Percentiles rank a stretch among this genome's conserved stretches.
Conservation (phyloP, 2,329 filamentous ascomycete species). For the Botrytis porri region DNA sequence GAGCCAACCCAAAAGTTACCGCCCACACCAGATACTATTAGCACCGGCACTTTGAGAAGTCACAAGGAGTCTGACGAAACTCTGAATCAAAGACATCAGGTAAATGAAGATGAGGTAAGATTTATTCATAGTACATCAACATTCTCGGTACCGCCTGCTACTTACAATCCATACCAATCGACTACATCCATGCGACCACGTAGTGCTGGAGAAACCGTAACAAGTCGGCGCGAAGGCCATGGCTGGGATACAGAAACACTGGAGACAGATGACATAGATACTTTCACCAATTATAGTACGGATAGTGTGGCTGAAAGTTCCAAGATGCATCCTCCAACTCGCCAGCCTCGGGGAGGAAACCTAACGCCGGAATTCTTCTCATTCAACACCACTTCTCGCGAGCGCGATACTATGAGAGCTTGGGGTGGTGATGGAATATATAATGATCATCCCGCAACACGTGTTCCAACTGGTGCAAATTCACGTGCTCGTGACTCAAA, state of each 20-base stretch:
- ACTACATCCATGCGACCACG: constrained; percentile 33
- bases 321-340: constrained; percentile 20
- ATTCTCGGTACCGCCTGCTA: constrained; percentile 21
- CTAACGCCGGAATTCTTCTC: constrained; percentile 33
- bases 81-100: constrained; percentile 31
- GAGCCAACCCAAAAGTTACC: constrained; percentile 35
- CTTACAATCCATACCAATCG: constrained; percentile 28
- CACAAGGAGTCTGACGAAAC: constrained; percentile 52
- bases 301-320: constrained; percentile 26
- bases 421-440: constrained; percentile 35
- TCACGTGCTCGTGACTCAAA: not conserved
- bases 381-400: constrained; percentile 22
- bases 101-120: constrained; percentile 23
- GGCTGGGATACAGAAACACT: constrained; percentile 38
- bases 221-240: constrained; percentile 37
- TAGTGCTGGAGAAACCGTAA: constrained; percentile 38
- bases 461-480: constrained; percentile 24
- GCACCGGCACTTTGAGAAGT: constrained; percentile 40
- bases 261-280: constrained; percentile 32
- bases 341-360: constrained; percentile 19
- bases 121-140: constrained; percentile 30
- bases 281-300: constrained; percentile 29
- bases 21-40: constrained; percentile 40
- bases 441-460: constrained; percentile 25
- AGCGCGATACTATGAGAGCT: constrained; percentile 13